These are phyloP conservation scores for Phoma sp. DNA, from an alignment of 2,329 filamentous ascomycete species.

Conservation along the genomic window DNA sequence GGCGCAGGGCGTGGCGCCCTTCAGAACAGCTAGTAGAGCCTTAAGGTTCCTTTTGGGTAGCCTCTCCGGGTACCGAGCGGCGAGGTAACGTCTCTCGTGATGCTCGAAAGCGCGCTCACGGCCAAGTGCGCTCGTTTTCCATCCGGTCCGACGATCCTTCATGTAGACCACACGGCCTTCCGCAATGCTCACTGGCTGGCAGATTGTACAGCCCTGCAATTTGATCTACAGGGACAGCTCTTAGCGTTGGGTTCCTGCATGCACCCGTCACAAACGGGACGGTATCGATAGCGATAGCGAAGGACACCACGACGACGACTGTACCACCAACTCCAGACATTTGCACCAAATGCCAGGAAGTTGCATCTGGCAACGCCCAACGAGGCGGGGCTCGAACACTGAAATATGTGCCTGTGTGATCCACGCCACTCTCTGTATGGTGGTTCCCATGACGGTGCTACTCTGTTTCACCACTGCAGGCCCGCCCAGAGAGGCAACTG, in stretches of 20 bases:
- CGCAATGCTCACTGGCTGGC: slow-evolving; percentile 1
- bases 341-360: background rate
- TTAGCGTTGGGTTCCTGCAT: slow-evolving; percentile 3
- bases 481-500: slow-evolving; percentile 23
- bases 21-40: slow-evolving; percentile 8
- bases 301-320: background rate
- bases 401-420: slow-evolving; percentile 6
- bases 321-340: slow-evolving; percentile 1
- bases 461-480: slow-evolving; percentile 31
- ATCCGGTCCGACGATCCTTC: too few relatives aligned
- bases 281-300: background rate
- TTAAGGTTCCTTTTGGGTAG: background rate
- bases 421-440: slow-evolving; percentile 9
- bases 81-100: slow-evolving; percentile 4
- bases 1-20: slow-evolving; percentile 9
- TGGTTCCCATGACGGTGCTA: slow-evolving; percentile 14
- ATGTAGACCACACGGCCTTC: background rate
- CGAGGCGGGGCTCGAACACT: slow-evolving; percentile 2
- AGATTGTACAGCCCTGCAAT: background rate
- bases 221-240: background rate
- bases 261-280: background rate
- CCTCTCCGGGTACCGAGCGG: background rate
- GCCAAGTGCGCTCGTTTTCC: too few relatives aligned
- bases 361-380: background rate
- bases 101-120: background rate